These are phyloP conservation scores for Aspergillus pseudonomiae DNA, from an alignment of 2,329 filamentous ascomycete species.

Conservation along the genomic window DNA sequence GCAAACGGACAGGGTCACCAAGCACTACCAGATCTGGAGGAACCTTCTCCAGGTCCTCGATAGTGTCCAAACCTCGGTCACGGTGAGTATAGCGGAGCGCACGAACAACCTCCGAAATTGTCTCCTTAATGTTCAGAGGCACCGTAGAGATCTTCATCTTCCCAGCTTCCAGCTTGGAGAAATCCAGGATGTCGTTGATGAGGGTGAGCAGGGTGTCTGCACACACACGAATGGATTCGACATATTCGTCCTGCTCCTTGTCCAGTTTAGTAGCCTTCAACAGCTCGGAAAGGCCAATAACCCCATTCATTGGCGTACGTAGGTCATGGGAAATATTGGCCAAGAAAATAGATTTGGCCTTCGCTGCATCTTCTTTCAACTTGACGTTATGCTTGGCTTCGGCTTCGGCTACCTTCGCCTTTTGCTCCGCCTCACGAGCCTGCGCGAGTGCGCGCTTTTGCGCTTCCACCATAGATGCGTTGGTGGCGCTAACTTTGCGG, in stretches of 20 bases:
- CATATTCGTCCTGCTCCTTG: slow-evolving; percentile 63
- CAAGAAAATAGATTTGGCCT: slow-evolving; percentile 89
- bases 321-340: slow-evolving; percentile 88
- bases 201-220: slow-evolving; percentile 78
- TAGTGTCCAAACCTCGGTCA: slow-evolving; percentile 61
- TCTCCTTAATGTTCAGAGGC: slow-evolving; percentile 73
- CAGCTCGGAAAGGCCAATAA: slow-evolving; percentile 73
- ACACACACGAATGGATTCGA: slow-evolving; percentile 67
- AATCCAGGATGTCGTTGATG: slow-evolving; percentile 89
- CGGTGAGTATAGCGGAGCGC: slow-evolving; percentile 66
- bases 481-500: slow-evolving; percentile 64
- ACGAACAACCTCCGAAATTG: slow-evolving; percentile 65
- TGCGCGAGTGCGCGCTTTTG: slow-evolving; percentile 65
- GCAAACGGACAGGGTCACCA: slow-evolving; percentile 79
- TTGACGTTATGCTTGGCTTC: slow-evolving; percentile 67
- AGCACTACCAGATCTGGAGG: slow-evolving; percentile 69
- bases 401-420: slow-evolving; percentile 66
- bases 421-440: slow-evolving; percentile 64
- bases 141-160: slow-evolving; percentile 89
- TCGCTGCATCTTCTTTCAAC: slow-evolving; percentile 68
- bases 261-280: slow-evolving; percentile 61
- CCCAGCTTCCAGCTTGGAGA: slow-evolving; percentile 82
- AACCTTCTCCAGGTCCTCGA: slow-evolving; percentile 65
- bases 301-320: slow-evolving; percentile 93
- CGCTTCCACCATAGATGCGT: slow-evolving; percentile 67